Evolutionary conservation across 1,139 yeast genomes (phyloP), one percentile per base, ranked within the genome.

Genomic region (Sugiyamaella sp.): DNA sequence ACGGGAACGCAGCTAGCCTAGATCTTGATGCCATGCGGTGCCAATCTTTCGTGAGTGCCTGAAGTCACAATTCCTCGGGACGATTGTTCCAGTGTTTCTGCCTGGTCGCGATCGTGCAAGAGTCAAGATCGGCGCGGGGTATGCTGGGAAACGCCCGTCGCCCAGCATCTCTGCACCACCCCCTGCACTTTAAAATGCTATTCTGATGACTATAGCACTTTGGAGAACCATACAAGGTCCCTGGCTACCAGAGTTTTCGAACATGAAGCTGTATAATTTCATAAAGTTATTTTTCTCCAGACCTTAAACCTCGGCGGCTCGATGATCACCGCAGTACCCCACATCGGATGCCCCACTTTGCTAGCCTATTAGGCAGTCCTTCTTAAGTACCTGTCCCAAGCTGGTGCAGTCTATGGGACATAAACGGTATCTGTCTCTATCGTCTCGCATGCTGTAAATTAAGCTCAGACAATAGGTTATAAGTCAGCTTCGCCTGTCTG

Each of bases 11-110:
- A 14, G 4, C 8, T 12, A 29, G 8, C n/a, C 8, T 14, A 29
- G 35, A 29, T 29, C 35, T 29, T 29, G 35, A 6, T 12, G 35
- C n/a, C 35, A 29, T 29, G 35, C 35, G n/a, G n/a, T 29, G 35
- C 8, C 35, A 8, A 29, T 29, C 35, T 4, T 4, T 12, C 4
- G 35, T 12, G n/a, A n/a, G 14, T 29, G 14, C 14, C 8, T 14
- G 8, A 29, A 29, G 14, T 10, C 14, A 8, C 35, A 29, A 6
- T 29, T 29, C 35, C 35, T 29, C 35, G 35, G 35, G 35, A 10
- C 35, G 35, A 29, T 29, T 29, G 8, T 29, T 8, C 35, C 14
- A 10, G n/a, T 14, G 4, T 4, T 10, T 8, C 14, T 29, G 35
- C 4, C 4, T 29, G 29, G 14, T 29, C 35, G n/a, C 35, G 35